Base-by-base conservation (phyloP, 2,329 filamentous ascomycete species). In the Aspergillus sp. region DNA sequence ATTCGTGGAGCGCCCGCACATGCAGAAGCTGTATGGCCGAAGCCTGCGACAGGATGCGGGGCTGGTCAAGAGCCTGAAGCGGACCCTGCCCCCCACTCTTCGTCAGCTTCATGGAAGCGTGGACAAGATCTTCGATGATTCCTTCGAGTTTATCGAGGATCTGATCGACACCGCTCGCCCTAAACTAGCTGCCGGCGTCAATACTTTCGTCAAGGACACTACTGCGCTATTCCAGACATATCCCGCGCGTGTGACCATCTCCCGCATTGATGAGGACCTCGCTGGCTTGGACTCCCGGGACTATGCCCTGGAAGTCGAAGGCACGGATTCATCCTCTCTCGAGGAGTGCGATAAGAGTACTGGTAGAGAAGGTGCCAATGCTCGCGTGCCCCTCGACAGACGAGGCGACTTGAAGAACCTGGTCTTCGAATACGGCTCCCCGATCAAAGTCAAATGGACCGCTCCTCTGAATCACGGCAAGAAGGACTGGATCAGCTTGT, bases 11-110 rank as follows among this genome's bases (percentile, higher is more conserved):
- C 89, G 93, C 62, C 95, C 94, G 13, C 95, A 99, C 75, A 98
- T 99, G 93, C 91, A 96, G 75, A 98, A 96, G 82, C 85, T 98
- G 17, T 99, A 99, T 71, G 94, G 95, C 44, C 84, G 88, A 68
- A 89, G 88, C 68, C 81, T 99, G 49, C 89, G 95, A 61, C 82
- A 89, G 65, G 92, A 96, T 74, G 95, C 95, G 10, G 95, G 95
- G 53, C 83, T 99, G 41, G 94, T 93, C 61, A 96, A 93, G 78
- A 97, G 91, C 70, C 85, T 99, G 73, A 91, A 92, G 75, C 88
- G 90, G 64, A 92, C 92, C 10, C 81, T 99, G 23, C 95, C 95
- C 3, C 86, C 88, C 2, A 90, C 92, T 2, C 85, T 99, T 42
- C 88, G 90, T 70, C 88, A 90, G 66, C 91, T 91, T 83, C 90